phyloP scores from a whole-genome alignment of 1,284 basidiomycete species.

The Ganoderma lingzhi region DNA sequence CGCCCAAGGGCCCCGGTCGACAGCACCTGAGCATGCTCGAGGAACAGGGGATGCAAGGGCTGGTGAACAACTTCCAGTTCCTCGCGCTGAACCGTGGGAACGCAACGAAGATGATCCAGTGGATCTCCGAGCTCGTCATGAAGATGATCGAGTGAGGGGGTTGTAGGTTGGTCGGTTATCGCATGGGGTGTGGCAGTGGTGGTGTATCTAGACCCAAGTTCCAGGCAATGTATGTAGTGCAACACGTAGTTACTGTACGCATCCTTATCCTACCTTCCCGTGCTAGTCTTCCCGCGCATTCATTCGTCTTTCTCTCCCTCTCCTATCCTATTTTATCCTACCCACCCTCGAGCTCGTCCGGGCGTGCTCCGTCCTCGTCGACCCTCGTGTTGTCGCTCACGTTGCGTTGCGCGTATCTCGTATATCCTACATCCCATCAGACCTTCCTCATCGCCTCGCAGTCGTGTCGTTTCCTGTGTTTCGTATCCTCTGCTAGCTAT shows the following conservation, averaged over 20 bases:
- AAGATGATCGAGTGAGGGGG: conserved; percentile 55
- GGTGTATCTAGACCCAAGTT: conserved; percentile 11
- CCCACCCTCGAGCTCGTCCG: not conserved
- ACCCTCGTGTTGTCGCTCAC: conserved; percentile 2
- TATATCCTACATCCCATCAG: not conserved
- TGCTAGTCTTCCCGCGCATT: conserved; percentile 8
- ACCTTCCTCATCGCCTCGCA: not conserved
- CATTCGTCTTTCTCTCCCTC: not conserved
- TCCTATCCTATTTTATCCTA: not conserved
- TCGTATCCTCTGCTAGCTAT: conserved; percentile 8
- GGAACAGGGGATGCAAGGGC: conserved; percentile 74
- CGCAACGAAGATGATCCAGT: conserved; percentile 72
- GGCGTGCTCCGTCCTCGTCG: not conserved
- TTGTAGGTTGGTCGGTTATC: not conserved
- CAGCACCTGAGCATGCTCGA: conserved; percentile 66
- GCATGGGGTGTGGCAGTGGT: not conserved
- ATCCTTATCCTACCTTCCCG: conserved; percentile 15
- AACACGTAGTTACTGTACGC: conserved; percentile 21
- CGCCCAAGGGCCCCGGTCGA: conserved; percentile 48
- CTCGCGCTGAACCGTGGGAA: conserved; percentile 61
- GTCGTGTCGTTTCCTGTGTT: not conserved
- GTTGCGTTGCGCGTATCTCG: not conserved
- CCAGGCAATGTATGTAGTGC: conserved; percentile 24
- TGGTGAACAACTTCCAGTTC: conserved; percentile 75
- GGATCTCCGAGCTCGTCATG: conserved; percentile 73